Evolutionary conservation across 2,329 filamentous ascomycete genomes (phyloP).

Genomic region (Verticillium isaacii): DNA sequence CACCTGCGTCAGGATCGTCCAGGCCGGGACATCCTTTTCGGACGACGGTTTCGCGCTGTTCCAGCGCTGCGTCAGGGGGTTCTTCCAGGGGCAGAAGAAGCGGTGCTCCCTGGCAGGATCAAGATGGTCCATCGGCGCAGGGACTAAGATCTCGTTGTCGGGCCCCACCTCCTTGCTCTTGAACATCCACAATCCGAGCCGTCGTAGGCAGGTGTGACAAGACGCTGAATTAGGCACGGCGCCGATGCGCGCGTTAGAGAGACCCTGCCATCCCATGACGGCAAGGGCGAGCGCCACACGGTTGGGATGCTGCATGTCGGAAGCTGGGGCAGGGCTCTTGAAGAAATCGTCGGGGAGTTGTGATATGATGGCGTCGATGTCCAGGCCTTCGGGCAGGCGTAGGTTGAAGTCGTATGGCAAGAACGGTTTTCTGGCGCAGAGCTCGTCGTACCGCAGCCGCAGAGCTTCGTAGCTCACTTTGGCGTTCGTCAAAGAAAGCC

Average conservation of each 20-base stretch:
- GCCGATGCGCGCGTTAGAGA: constrained; percentile 48
- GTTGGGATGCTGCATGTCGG: constrained; percentile 35
- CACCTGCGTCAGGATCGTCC: constrained; percentile 49
- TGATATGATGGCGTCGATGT: constrained; percentile 42
- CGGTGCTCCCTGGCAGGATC: constrained; percentile 70
- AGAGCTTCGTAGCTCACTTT: constrained; percentile 53
- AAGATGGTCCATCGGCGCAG: constrained; percentile 60
- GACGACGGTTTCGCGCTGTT: constrained; percentile 24
- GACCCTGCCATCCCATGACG: constrained; percentile 72
- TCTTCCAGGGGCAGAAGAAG: constrained; percentile 81
- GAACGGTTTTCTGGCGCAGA: constrained; percentile 48
- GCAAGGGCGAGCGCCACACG: constrained; percentile 64
- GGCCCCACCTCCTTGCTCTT: constrained; percentile 64
- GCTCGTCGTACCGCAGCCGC: constrained; percentile 60
- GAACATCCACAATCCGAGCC: constrained; percentile 92
- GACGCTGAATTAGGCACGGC: constrained; percentile 67
- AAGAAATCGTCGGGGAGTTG: constrained; percentile 54
- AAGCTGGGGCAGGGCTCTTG: constrained; percentile 29
- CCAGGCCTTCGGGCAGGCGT: constrained; percentile 47
- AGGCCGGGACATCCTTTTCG: constrained; percentile 40
- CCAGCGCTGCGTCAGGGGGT: constrained; percentile 52
- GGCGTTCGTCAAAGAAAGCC: constrained; percentile 59
- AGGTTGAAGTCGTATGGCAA: constrained; percentile 60
- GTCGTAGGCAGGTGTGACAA: constrained; percentile 82
- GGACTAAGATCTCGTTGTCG: constrained; percentile 46